A percentile compares a stretch with the other conserved stretches of the same genome.
Evolutionary conservation across 805 yeast genomes (phyloP).

Genomic region (Henningerozyma blattae): DNA sequence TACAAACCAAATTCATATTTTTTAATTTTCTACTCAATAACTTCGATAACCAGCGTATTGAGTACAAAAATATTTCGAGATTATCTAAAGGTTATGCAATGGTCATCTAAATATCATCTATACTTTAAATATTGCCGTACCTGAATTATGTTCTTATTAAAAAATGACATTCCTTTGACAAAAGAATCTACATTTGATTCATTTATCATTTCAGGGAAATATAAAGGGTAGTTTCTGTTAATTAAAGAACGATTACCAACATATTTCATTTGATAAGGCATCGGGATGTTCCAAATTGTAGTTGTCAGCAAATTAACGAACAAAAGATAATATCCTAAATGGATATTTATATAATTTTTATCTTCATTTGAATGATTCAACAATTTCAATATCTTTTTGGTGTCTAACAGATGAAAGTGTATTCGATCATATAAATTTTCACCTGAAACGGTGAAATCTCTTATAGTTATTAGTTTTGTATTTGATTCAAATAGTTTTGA

Average conservation of each 20-base stretch:
- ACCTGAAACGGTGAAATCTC: not conserved
- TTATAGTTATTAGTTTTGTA: conserved; percentile 4
- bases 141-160: conserved; percentile 17
- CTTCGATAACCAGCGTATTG: too few relatives aligned
- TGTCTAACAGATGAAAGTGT: conserved; percentile 6
- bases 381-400: conserved; percentile 2
- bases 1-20: too few relatives aligned
- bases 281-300: conserved; percentile 8
- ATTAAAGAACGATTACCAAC: conserved; percentile 20
- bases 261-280: conserved; percentile 15
- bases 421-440: conserved; percentile 3
- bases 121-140: conserved; percentile 17
- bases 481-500: conserved; percentile 7
- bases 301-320: conserved; percentile 13
- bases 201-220: conserved; percentile 8
- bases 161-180: conserved; percentile 9
- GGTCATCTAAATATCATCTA: too few relatives aligned
- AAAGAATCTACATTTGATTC: conserved; percentile 7
- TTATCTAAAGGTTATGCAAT: too few relatives aligned
- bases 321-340: conserved; percentile 19
- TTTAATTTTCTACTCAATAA: too few relatives aligned
- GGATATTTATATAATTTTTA: conserved; percentile 9
- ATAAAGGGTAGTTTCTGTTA: conserved; percentile 12
- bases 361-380: conserved; percentile 4
- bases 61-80: too few relatives aligned